Conservation (phyloP, 2,329 filamentous ascomycete species). For the Fusarium verrucosum region DNA sequence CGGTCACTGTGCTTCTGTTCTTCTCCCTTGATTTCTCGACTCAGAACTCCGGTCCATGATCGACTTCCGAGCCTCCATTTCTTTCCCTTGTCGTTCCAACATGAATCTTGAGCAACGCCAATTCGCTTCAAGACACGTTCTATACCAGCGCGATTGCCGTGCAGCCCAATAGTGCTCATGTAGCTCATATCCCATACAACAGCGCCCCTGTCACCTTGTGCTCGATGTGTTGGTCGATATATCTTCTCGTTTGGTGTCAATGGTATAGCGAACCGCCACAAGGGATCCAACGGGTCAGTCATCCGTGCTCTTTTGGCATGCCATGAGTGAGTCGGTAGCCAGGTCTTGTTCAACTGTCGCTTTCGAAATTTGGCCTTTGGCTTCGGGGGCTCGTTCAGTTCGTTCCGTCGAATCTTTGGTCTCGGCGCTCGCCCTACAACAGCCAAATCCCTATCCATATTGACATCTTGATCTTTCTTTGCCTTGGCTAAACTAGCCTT, state of each 20-base stretch:
- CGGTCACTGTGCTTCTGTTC: slow-evolving; percentile 36
- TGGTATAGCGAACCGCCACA: slow-evolving; percentile 93
- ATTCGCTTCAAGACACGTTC: slow-evolving; percentile 72
- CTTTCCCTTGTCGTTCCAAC: slow-evolving; percentile 70
- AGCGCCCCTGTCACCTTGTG: slow-evolving; percentile 77
- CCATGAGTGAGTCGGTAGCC: slow-evolving; percentile 94
- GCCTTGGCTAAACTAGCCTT: slow-evolving; percentile 51
- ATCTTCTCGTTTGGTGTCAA: slow-evolving; percentile 88
- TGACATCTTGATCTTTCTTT: slow-evolving; percentile 33
- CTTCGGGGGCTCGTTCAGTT: slow-evolving; percentile 67
- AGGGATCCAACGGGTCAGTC: slow-evolving; percentile 77
- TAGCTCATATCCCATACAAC: slow-evolving; percentile 96
- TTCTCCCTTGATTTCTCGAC: slow-evolving; percentile 63
- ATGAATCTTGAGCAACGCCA: slow-evolving; percentile 66
- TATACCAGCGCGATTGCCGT: slow-evolving; percentile 72
- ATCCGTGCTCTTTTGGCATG: slow-evolving; percentile 92
- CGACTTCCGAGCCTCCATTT: slow-evolving; percentile 73
- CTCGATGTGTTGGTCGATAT: slow-evolving; percentile 86
- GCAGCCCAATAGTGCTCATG: slow-evolving; percentile 83
- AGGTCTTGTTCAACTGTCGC: slow-evolving; percentile 87
- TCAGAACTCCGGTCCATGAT: slow-evolving; percentile 61
- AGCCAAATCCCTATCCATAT: slow-evolving; percentile 14
- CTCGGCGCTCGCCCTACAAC: slow-evolving; percentile 50
- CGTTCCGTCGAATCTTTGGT: slow-evolving; percentile 76
- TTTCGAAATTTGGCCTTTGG: slow-evolving; percentile 78